These are phyloP conservation scores for Euryodendron excelsum DNA, from an alignment of 148 eudicot species.

Conservation along the genomic window DNA sequence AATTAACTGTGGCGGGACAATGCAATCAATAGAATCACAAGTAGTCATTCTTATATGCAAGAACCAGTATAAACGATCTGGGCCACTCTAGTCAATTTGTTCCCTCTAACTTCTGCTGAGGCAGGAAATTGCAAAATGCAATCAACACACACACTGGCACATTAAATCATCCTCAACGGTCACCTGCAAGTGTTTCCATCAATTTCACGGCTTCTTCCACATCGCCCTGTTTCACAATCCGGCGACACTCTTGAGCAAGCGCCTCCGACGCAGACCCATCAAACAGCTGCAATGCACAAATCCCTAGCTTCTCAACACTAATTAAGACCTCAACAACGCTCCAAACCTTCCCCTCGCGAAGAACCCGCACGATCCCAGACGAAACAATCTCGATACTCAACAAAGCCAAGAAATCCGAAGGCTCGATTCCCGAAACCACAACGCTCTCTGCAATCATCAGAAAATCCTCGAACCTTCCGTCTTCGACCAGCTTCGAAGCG, in stretches of 20 bases:
- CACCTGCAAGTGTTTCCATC: conserved; percentile 65
- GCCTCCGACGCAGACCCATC: conserved; percentile 43
- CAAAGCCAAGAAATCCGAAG: conserved; percentile 28
- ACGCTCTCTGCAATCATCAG: conserved; percentile 44
- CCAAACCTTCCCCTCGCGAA: conserved; percentile 40
- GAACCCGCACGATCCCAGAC: conserved; percentile 37
- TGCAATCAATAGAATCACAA: background rate
- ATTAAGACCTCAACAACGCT: conserved; percentile 36
- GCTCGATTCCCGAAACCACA: conserved; percentile 27
- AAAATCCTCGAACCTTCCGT: conserved; percentile 57
- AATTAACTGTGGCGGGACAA: background rate
- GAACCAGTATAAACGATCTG: background rate
- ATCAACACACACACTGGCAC: background rate
- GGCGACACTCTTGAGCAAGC: conserved; percentile 41
- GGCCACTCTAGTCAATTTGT: background rate
- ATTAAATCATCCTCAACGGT: background rate
- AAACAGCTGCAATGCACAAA: conserved; percentile 46
- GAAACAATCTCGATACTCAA: conserved; percentile 39
- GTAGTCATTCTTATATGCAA: background rate
- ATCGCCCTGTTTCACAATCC: conserved; percentile 28
- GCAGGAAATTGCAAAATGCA: background rate
- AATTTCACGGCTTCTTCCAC: conserved; percentile 45
- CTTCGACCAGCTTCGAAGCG: conserved; percentile 56
- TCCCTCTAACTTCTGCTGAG: background rate
- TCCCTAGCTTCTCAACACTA: conserved; percentile 45